These are phyloP conservation scores for Dothistroma pini DNA, from an alignment of 2,329 filamentous ascomycete species.

Conservation along the genomic window DNA sequence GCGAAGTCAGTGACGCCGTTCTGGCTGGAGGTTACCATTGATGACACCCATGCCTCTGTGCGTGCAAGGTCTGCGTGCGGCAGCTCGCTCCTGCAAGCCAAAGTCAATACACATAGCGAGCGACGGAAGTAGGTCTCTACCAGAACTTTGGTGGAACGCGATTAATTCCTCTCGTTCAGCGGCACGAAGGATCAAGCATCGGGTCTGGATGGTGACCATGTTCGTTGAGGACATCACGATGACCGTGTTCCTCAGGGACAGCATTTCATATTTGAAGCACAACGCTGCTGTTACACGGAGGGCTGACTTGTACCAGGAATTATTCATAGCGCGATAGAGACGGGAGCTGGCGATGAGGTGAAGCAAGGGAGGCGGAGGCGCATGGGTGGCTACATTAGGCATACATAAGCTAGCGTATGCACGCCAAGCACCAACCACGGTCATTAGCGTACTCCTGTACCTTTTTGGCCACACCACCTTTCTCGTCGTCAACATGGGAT, in stretches of 20 bases:
- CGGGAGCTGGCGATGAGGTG: not conserved
- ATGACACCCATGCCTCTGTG: slow-evolving; percentile 1
- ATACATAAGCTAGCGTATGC: not conserved
- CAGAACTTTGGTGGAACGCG: slow-evolving; percentile 1
- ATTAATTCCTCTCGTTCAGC: not conserved
- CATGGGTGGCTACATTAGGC: not conserved
- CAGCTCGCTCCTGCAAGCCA: not conserved
- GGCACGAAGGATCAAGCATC: not conserved
- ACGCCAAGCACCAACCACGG: not conserved
- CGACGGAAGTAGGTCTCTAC: not conserved
- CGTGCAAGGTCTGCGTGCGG: slow-evolving; percentile 1
- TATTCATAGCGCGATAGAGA: too few relatives aligned
- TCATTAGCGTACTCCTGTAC: not conserved
- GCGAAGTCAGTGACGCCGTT: slow-evolving; percentile 6
- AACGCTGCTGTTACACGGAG: too few relatives aligned
- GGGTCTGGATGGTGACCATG: not conserved
- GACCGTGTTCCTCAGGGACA: not conserved
- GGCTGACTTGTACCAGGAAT: too few relatives aligned
- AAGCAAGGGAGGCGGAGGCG: not conserved
- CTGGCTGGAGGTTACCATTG: not conserved
- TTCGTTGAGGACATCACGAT: not conserved
- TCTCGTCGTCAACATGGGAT: not conserved
- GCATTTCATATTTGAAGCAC: not conserved
- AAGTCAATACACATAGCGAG: not conserved
- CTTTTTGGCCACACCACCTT: not conserved